Evolutionary conservation across 352 stramenopile genomes (phyloP), one percentile per base, ranked within the genome.

Genomic region (Phytophthora pini): DNA sequence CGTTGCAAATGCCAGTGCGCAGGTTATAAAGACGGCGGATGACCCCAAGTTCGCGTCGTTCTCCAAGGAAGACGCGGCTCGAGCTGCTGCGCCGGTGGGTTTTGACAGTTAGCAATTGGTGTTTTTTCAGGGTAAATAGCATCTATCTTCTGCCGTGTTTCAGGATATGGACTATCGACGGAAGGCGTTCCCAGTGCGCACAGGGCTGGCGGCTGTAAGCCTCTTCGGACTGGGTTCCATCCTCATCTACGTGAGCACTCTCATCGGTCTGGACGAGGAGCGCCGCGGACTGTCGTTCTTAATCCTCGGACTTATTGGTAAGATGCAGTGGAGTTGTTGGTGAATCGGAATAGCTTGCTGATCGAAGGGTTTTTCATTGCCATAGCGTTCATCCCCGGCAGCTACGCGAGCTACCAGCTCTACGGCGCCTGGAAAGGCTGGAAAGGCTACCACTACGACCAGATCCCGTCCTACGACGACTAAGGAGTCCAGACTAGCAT

Each of bases 381-480:
- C 17, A n/a, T 59, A 95, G 87, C 87, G 8, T 95, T 95, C 60
- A 90, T 95, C 24, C 87, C 87, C 1, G 87, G 87, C 4, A 91
- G 80, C 72, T 95, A 95, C 59, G 87, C 87, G 48, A 84, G 72
- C 11, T 79, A 77, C 56, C 84, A 93, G 65, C 77, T 95, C 12
- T 95, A 93, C 60, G 87, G 87, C 1, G 82, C 77, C 27, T 95
- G 75, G 75, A 90, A 93, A 59, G 87, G 85, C 49, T 95, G 87
- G 87, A 88, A 88, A 55, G 87, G 87, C 55, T 95, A 93, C 73
- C 58, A 89, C 65, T 95, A 93, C 75, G 86, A 79, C 66, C 83
- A 95, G 54, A 80, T 95, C 46, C 85, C 87, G 38, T 94, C 85
- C 40, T 95, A 93, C 61, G 87, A 95, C 59, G 87, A 94, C 62